Evolutionary conservation across 441 rosid genomes (phyloP), one percentile per base, ranked within the genome.

Genomic region (Raphanus hybrid): DNA sequence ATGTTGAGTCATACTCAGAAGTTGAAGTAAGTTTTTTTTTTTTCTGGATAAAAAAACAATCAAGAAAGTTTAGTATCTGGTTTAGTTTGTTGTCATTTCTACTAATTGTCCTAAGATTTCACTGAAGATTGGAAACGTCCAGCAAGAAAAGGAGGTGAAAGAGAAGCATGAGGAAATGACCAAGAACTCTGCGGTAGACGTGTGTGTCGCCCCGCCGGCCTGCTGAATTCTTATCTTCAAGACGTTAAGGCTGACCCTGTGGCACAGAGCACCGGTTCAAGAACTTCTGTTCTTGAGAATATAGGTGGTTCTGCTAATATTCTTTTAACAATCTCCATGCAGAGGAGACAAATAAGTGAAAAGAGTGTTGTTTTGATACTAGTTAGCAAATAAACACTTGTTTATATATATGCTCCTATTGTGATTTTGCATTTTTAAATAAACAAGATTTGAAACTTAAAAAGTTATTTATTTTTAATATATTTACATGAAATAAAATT

Each of bases 171-270:
- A 63, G 64, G 85, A 80, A 55, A 74, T 43, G 62, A 80, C 71
- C 65, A 86, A 67, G 79, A 87, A 69, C 79, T 70, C 74, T 70
- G 70, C 87, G 99, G 97, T 54, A 96, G 99, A 34, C 91, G 91
- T 64, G 99, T 94, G 72, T 94, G 97, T 81, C 91, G 82, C 58
- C 97, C 34, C 34, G 39, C 8, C 99, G 0, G 99, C 97, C 96
- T 79, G 92, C 83, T 64, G 90, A 91, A 85, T 78, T 92, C 74
- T 57, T 94, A 77, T 89, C 92, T 72, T 92, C 93, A 70, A n/a
- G 15, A 64, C 1, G 43, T 65, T 3, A 67, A 75, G 8, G 14
- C 61, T 59, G 52, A 15, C 65, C 29, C 66, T 54, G 59, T 7
- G 10, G 34, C 34, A 29, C 34, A 29, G 34, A 29, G 5, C 6